These are phyloP conservation scores for Rhynchospora tenuis DNA, from an alignment of 176 grass and related monocot species.

Conservation along the genomic window DNA sequence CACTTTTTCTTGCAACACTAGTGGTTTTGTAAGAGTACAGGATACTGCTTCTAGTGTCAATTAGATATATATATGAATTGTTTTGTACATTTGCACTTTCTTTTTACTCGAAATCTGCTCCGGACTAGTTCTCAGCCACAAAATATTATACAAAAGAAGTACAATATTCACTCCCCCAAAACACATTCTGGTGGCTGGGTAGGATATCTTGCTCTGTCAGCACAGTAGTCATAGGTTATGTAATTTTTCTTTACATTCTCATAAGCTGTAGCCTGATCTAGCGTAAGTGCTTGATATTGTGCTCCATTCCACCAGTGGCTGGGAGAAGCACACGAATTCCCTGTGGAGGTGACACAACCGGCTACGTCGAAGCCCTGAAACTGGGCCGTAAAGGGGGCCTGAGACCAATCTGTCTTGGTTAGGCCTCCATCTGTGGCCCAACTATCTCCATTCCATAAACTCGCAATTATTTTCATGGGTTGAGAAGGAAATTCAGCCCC, in stretches of 20 bases:
- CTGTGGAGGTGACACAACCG: constrained; percentile 26
- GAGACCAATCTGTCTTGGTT: constrained; percentile 47
- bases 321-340: constrained; percentile 30
- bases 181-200: constrained; percentile 32
- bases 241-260: constrained; percentile 31
- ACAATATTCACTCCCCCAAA: neutral
- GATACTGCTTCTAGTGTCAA: no score
- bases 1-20: no score
- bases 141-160: no score
- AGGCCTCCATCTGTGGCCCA: constrained; percentile 68
- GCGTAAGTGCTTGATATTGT: constrained; percentile 32
- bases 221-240: constrained; percentile 60
- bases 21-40: no score
- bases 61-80: no score
- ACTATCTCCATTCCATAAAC: constrained; percentile 63
- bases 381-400: constrained; percentile 38
- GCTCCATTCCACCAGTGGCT: constrained; percentile 50
- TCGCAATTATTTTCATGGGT: constrained; percentile 42
- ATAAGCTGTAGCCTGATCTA: constrained; percentile 39
- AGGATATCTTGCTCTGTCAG: constrained; percentile 30
- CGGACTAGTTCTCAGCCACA: no score
- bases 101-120: no score
- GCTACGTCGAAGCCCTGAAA: constrained; percentile 45
- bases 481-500: constrained; percentile 44
- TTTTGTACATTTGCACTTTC: no score